A percentile compares a stretch with the other conserved stretches of the same genome.
phyloP scores from a whole-genome alignment of 2,329 filamentous ascomycete genomes.

The Mycosphaerella arachidis region DNA sequence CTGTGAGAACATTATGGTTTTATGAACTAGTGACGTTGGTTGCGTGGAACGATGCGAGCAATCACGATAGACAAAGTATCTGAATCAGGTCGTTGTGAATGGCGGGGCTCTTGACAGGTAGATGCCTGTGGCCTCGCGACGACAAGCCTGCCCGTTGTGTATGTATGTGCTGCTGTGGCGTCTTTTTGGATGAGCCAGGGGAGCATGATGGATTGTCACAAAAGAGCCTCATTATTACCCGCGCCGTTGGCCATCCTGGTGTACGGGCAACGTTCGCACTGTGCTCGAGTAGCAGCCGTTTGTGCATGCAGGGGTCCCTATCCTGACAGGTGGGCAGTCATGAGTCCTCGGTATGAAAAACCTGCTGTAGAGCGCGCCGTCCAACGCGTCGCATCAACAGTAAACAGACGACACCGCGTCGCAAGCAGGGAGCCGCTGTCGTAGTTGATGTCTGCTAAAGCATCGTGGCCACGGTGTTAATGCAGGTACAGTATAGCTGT shows the following conservation, averaged over 20 bases:
- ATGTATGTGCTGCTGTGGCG: neutral
- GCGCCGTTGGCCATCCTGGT: neutral
- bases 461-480: neutral
- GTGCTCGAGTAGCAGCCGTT: neutral
- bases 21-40: neutral
- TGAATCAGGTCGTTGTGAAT: neutral
- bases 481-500: neutral
- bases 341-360: neutral
- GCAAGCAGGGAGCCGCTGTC: neutral
- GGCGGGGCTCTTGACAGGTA: neutral
- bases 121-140: neutral
- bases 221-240: neutral
- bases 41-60: neutral
- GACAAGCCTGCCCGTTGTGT: neutral
- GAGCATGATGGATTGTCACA: neutral
- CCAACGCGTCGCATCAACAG: neutral
- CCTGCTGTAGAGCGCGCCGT: neutral
- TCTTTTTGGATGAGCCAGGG: neutral
- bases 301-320: neutral
- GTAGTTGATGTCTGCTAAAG: neutral
- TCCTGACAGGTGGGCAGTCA: neutral
- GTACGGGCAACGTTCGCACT: neutral
- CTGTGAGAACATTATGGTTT: too few species aligned
- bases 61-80: neutral
- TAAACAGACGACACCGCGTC: neutral